Evolutionary conservation across 1,284 basidiomycete species (phyloP).

Genomic region (Xerocomus nothofagi): DNA sequence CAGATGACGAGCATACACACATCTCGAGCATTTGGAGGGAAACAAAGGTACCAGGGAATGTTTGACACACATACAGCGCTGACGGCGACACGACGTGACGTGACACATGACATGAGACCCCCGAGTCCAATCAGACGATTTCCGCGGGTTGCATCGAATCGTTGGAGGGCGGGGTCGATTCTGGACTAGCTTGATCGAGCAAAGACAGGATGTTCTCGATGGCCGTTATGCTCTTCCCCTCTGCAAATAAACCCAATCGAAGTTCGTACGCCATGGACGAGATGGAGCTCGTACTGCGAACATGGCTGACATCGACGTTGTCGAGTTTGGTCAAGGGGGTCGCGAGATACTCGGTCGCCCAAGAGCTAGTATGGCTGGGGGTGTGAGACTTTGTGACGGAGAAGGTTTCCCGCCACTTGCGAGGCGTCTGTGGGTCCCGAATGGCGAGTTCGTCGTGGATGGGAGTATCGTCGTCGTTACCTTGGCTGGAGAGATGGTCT

Average conservation of each 20-base stretch:
- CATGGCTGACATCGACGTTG: conserved; percentile 10
- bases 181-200: conserved; percentile 29
- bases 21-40: not conserved
- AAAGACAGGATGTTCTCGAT: conserved; percentile 31
- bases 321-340: conserved; percentile 23
- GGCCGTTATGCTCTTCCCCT: conserved; percentile 26
- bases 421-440: conserved; percentile 7
- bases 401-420: conserved; percentile 18
- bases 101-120: not conserved
- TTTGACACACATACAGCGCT: not conserved
- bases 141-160: conserved; percentile 2
- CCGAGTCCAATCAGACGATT: conserved; percentile 5
- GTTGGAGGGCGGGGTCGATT: conserved; percentile 1
- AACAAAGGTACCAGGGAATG: not conserved
- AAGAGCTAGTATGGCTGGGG: not conserved
- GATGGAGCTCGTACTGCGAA: conserved; percentile 24
- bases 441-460: conserved; percentile 4
- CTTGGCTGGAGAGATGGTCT: not conserved
- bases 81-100: not conserved
- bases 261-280: conserved; percentile 33
- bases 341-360: conserved; percentile 16
- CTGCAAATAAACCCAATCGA: conserved; percentile 26
- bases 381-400: not conserved
- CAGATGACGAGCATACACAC: conserved; percentile 1
- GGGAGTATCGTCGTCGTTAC: not conserved